These are phyloP conservation scores for Penicillium soppii DNA, from an alignment of 495 filamentous ascomycete species.

Conservation along the genomic window DNA sequence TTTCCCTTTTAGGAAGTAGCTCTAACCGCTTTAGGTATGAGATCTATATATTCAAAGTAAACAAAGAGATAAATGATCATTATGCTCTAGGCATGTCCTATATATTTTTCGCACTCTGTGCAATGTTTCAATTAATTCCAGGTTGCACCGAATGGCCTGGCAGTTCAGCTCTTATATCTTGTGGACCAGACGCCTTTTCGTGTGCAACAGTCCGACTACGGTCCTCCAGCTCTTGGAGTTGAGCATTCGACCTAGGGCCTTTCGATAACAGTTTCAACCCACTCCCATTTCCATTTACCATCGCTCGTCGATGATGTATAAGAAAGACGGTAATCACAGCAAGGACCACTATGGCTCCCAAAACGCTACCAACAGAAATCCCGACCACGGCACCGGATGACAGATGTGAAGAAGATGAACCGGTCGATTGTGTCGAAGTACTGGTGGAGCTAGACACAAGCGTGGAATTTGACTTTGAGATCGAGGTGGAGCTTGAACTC, in stretches of 20 bases:
- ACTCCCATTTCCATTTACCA: background rate
- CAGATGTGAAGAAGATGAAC: background rate
- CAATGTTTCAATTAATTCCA: background rate
- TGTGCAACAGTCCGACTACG: background rate
- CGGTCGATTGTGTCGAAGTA: background rate
- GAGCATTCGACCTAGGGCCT: background rate
- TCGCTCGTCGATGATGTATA: background rate
- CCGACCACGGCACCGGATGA: background rate
- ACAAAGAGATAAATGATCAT: background rate
- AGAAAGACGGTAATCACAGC: background rate
- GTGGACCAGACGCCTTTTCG: background rate
- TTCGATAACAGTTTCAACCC: background rate
- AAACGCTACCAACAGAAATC: background rate
- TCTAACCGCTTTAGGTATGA: background rate
- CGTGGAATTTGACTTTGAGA: no score
- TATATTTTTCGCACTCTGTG: background rate
- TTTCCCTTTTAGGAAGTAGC: background rate
- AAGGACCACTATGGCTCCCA: background rate
- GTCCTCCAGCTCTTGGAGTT: background rate
- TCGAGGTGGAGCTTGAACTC: background rate
- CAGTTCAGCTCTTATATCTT: background rate
- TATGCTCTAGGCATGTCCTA: background rate
- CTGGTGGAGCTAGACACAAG: background rate
- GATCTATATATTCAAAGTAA: constrained; percentile 2
- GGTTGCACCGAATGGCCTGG: background rate